A percentile compares a stretch with the other conserved stretches of the same genome.
Evolutionary conservation across 495 filamentous ascomycete genomes (phyloP).

Genomic region (Penicillium parvum): DNA sequence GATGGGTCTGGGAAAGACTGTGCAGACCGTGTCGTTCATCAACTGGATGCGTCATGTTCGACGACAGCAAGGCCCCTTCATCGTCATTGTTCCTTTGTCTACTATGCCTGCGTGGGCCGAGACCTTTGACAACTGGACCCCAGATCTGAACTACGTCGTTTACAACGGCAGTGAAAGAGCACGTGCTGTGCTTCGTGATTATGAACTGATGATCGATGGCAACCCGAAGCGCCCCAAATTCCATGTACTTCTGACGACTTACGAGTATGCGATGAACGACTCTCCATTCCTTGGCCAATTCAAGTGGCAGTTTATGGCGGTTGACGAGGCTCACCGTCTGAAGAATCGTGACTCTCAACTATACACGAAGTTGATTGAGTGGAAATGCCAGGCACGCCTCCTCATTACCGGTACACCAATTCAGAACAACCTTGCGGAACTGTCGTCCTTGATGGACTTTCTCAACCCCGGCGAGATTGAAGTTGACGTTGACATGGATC

Average conservation of each 20-base stretch:
- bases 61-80: conserved; percentile 86
- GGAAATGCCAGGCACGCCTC: conserved; percentile 77
- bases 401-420: conserved; percentile 97
- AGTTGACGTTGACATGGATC: conserved; percentile 86
- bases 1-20: conserved; percentile 98
- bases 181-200: conserved; percentile 75
- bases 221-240: conserved; percentile 85
- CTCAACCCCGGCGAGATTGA: conserved; percentile 83
- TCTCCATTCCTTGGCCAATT: conserved; percentile 72
- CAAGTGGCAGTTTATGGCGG: conserved; percentile 95
- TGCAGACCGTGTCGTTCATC: conserved; percentile 94
- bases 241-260: conserved; percentile 91
- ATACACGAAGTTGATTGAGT: conserved; percentile 78
- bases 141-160: conserved; percentile 93
- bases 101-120: conserved; percentile 98
- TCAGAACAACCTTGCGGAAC: conserved; percentile 91
- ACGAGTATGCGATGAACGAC: conserved; percentile 87
- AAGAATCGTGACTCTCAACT: conserved; percentile 95
- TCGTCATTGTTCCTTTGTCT: conserved; percentile 91
- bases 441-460: conserved; percentile 90
- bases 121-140: conserved; percentile 94
- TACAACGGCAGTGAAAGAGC: conserved; percentile 86
- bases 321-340: conserved; percentile 94
- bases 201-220: conserved; percentile 80
- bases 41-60: conserved; percentile 96